These are phyloP conservation scores for Xenosphaeropsis pyriputrescens DNA, from an alignment of 2,329 filamentous ascomycete genomes.

Conservation along the genomic window DNA sequence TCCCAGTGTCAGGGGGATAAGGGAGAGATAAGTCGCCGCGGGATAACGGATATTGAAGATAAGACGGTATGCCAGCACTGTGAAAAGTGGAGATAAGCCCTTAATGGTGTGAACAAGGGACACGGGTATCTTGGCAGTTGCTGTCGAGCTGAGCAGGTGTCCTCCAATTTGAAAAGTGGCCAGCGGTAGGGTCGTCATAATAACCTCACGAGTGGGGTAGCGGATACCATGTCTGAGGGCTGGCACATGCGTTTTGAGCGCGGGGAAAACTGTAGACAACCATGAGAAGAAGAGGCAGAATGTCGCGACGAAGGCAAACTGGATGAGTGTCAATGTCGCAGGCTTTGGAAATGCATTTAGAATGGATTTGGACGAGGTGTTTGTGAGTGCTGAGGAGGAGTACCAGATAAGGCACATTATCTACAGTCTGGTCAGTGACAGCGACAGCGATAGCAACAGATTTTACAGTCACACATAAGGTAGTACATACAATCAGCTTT, in stretches of 20 bases:
- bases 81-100: slow-evolving; percentile 88
- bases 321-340: slow-evolving; percentile 78
- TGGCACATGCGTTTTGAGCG: slow-evolving; percentile 55
- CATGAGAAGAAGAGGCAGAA: slow-evolving; percentile 74
- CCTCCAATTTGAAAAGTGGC: slow-evolving; percentile 88
- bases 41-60: slow-evolving; percentile 85
- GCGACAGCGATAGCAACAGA: slow-evolving; percentile 15
- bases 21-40: slow-evolving; percentile 69
- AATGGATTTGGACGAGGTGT: slow-evolving; percentile 96
- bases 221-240: slow-evolving; percentile 76
- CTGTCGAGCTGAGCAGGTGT: slow-evolving; percentile 85
- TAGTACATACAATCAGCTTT: slow-evolving; percentile 59
- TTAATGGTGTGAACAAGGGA: slow-evolving; percentile 98
- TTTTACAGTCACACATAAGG: slow-evolving; percentile 1
- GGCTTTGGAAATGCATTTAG: slow-evolving; percentile 83
- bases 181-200: slow-evolving; percentile 77
- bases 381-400: slow-evolving; percentile 85
- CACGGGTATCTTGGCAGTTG: slow-evolving; percentile 87
- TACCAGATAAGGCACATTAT: slow-evolving; percentile 85
- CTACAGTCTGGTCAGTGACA: slow-evolving; percentile 28
- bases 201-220: slow-evolving; percentile 64
- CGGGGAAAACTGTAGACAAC: slow-evolving; percentile 58
- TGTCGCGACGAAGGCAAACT: slow-evolving; percentile 84
- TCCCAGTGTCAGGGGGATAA: slow-evolving; percentile 84
- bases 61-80: slow-evolving; percentile 81